Percentiles rank a stretch among this genome's conserved stretches.
Conservation (phyloP, 23 red algal genomes). For the Gracilaria vermiculophylla region DNA sequence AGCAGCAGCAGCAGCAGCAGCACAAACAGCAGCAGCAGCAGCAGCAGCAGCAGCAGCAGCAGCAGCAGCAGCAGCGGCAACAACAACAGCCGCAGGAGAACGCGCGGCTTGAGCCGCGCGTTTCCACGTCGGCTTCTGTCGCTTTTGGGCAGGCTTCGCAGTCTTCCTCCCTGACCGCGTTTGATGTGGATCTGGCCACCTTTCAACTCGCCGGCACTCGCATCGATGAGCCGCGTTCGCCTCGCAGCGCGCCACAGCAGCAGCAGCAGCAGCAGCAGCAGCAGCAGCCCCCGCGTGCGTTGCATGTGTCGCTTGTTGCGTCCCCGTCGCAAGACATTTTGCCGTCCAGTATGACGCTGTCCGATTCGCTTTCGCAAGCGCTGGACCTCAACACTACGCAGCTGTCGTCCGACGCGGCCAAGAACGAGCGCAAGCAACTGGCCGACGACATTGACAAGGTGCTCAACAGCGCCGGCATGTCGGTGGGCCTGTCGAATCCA, state of each 20-base stretch:
- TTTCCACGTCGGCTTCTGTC: no score
- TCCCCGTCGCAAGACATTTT: neutral
- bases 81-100: no score
- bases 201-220: slow-evolving; percentile 42
- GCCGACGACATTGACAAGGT: slow-evolving; percentile 63
- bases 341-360: slow-evolving; percentile 24
- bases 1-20: no score
- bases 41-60: neutral
- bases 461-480: slow-evolving; percentile 38
- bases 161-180: neutral
- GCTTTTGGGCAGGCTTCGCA: no score
- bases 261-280: neutral
- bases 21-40: neutral
- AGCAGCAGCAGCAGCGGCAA: neutral
- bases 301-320: neutral
- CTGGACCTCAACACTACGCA: neutral
- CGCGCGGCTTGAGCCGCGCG: neutral
- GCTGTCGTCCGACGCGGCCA: neutral
- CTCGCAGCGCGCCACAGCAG: neutral
- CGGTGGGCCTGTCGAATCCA: slow-evolving; percentile 4
- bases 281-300: neutral
- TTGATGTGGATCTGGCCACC: slow-evolving; percentile 56
- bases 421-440: slow-evolving; percentile 1
- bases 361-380: neutral
- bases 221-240: neutral